Base-by-base conservation (phyloP, 352 stramenopile species). In the Phytophthora ohioensis region DNA sequence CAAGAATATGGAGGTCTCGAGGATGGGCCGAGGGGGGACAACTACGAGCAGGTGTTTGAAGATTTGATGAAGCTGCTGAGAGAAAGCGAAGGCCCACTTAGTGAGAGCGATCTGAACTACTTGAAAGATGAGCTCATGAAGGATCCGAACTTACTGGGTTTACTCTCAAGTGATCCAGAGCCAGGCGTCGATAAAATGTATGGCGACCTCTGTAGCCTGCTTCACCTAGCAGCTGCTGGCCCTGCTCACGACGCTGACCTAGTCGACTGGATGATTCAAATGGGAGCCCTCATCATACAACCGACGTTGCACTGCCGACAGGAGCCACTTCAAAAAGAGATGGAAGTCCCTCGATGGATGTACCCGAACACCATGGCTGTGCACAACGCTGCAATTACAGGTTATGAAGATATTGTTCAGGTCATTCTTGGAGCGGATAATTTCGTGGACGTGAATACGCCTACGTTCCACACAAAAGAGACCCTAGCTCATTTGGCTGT, bases 241-340 rank as follows among this genome's bases (percentile, higher is more conserved):
- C 56, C 52, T 41, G 71, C 68, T 4, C 65, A 73, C 7, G 70
- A 87, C 17, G 42, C 21, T 5, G 41, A 61, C 1, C 68, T 82
- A 8, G 67, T 80, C 0, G 75, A 86, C 34, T 86, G 73, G 69
- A 63, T 86, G 39, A 67, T 80, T 47, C 68, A 84, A 17, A 77
- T 83, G 61, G 71, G 60, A 32, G 67, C 60, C 1, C 62, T 75
- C 4, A 17, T 55, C n/a, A 57, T 56, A 32, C 60, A 79, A 27
- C 67, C 61, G 13, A 57, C 64, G 13, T 8, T 64, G 34, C 57
- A 69, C 36, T 69, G 67, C 15, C 57, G 67, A 4, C 35, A 55
- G 5, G 38, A 58, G 34, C 35, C 52, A 5, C 41, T 45, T 27
- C 65, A 48, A 45, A 45, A 54, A 32, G 41, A 12, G 61, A 76